Percentiles rank a stretch among this genome's conserved stretches.
These are phyloP conservation scores for Gnomoniopsis smithogilvyi DNA, from an alignment of 2,329 filamentous ascomycete species.

Conservation along the genomic window DNA sequence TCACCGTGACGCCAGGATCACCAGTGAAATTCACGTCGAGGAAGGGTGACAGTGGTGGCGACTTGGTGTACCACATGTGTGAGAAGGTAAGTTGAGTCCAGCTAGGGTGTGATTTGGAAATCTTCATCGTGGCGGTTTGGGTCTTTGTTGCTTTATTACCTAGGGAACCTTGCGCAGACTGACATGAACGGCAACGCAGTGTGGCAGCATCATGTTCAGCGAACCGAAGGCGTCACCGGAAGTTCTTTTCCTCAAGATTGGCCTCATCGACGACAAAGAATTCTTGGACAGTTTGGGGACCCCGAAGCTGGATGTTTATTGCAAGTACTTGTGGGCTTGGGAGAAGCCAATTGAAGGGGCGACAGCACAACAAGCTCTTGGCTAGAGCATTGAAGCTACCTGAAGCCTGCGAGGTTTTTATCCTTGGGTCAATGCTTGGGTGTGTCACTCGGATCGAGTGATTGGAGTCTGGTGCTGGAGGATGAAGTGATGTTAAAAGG, in stretches of 20 bases:
- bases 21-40: conserved; percentile 8
- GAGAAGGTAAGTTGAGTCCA: background rate
- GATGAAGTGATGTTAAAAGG: too few relatives aligned
- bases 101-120: too few relatives aligned
- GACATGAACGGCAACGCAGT: background rate
- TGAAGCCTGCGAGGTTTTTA: too few relatives aligned
- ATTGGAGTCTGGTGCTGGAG: too few relatives aligned
- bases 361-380: background rate
- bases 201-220: conserved; percentile 9
- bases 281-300: conserved; percentile 4
- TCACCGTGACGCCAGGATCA: conserved; percentile 1
- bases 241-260: conserved; percentile 3
- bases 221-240: background rate
- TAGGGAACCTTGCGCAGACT: background rate
- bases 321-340: conserved; percentile 4
- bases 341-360: conserved; percentile 8
- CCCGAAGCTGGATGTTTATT: conserved; percentile 5
- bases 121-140: too few relatives aligned
- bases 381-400: too few relatives aligned
- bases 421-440: too few relatives aligned
- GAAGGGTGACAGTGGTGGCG: conserved; percentile 7
- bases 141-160: background rate
- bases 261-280: conserved; percentile 5
- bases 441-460: too few relatives aligned
- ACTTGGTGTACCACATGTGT: conserved; percentile 7